Base-by-base conservation (phyloP, 345 rosid genomes). In the Hibiscus syriacus region DNA sequence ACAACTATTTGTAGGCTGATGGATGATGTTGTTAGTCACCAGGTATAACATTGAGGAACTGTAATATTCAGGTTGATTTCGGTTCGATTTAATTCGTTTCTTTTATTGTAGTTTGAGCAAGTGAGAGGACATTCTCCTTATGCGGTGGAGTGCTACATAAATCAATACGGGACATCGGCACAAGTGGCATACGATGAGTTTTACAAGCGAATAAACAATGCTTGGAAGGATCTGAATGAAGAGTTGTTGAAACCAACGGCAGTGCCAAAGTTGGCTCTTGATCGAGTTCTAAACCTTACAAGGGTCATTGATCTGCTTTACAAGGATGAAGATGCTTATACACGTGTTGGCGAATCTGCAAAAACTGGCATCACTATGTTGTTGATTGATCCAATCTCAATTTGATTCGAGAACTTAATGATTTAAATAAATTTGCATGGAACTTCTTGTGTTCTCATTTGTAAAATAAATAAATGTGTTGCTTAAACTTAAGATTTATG, bases 191-290 rank as follows among this genome's bases (percentile, higher is more conserved):
- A 61, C 1, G n/a, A 50, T 0, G 73, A 63, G 29, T 10, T 84
- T 0, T 11, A 6, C 1, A 67, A 46, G 10, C 66, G 6, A 55
- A 43, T 79, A 2, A 3, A 8, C 11, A 9, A 49, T 64, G 82
- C 79, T 0, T 79, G 82, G 84, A 80, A 72, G 45, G 84, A 81
- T 26, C 32, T 80, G 3, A 81, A 82, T n/a, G 78, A 70, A 20
- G 84, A 55, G 14, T 57, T 27, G 14, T 32, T 81, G 2, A 14
- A 6, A 2, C 80, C 78, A 20, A 74, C 72, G 0, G 3, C 54
- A 0, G 59, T 75, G 1, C 74, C 77, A 0, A 5, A 10, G 50
- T 65, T 2, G 1, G n/a, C 55, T 27, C 46, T 66, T 6, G 13
- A 5, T 49, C 59, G 58, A 3, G 19, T 66, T 66, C 43, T 66